Evolutionary conservation across 164 flowering plant genomes (phyloP), one percentile per base, ranked within the genome.

Genomic region (Echeveria elegans): DNA sequence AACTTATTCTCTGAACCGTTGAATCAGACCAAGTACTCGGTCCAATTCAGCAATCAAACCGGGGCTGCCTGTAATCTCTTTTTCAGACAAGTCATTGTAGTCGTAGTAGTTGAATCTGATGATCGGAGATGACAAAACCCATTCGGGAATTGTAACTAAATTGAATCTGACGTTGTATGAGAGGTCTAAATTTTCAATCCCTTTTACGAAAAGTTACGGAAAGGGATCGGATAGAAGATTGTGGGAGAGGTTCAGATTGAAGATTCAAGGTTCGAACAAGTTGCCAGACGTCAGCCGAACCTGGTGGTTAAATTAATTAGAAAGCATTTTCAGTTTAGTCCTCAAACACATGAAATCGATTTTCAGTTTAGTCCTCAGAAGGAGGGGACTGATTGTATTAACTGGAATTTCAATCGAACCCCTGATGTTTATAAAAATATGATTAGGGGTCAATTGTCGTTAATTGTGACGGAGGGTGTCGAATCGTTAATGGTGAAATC

Each of bases 91-190:
- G 75, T 89, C 96, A 15, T 85, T 85, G 75, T 71, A 89, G 61
- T 89, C 96, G 72, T 89, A 89, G 76, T 77, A 89, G 63, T 83
- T 4, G 92, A 87, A 79, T 34, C n/a, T 3, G 14, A 89, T 85
- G 66, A 87, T 87, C 1, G 88, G 83, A n/a, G 92, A 89, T 0
- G 86, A 71, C 7, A 82, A 69, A 18, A 86, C 92, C 96, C 96
- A 89, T 24, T 67, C 73, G 4, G 96, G 96, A 5, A 89, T 87
- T 40, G 56, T 18, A 0, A 73, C 84, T 5, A 89, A 71, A 61
- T 83, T 69, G 77, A 89, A 87, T 0, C 23, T 23, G n/a, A n/a
- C n/a, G 53, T 87, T 89, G 78, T 87, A 75, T 0, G 90, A 86
- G 16, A 87, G 75, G 72, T 85, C 87, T 10, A 89, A 78, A 9